Evolutionary conservation across 2,329 filamentous ascomycete species (phyloP).

Genomic region (Sodiomyces alkalinus): DNA sequence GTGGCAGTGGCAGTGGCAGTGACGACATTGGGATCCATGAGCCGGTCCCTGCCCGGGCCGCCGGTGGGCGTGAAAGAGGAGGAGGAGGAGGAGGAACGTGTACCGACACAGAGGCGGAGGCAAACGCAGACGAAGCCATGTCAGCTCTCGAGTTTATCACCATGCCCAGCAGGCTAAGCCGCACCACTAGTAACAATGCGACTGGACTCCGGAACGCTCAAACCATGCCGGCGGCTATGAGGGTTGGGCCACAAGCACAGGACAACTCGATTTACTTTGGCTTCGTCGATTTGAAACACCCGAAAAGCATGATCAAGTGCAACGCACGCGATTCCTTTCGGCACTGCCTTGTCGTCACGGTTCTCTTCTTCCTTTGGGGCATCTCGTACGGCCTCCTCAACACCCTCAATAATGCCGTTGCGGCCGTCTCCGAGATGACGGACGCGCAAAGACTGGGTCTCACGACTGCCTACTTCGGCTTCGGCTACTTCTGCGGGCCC

Average conservation of each 20-base stretch:
- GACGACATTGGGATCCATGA: conserved; percentile 3
- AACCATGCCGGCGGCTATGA: conserved; percentile 14
- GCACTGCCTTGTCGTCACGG: conserved; percentile 59
- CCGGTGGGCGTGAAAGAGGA: neutral
- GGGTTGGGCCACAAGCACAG: too few relatives aligned
- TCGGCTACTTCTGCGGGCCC: conserved; percentile 55
- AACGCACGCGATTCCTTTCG: conserved; percentile 50
- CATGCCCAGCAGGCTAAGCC: too few relatives aligned
- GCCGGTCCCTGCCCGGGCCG: neutral
- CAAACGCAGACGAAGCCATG: too few relatives aligned
- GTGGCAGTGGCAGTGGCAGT: too few relatives aligned
- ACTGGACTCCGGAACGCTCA: conserved; percentile 6
- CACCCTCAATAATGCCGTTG: conserved; percentile 59
- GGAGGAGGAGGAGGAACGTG: neutral
- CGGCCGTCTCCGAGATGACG: conserved; percentile 44
- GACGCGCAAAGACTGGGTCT: conserved; percentile 49
- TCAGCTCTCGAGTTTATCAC: conserved; percentile 31
- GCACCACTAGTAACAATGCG: conserved; percentile 11
- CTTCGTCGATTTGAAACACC: conserved; percentile 55
- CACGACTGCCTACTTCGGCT: conserved; percentile 56
- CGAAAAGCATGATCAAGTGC: conserved; percentile 56
- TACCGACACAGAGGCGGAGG: too few relatives aligned
- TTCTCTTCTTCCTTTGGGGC: conserved; percentile 80
- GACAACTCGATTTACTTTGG: conserved; percentile 52
- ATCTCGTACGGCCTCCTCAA: conserved; percentile 81